Evolutionary conservation across 1,284 basidiomycete species (phyloP), one percentile per base, ranked within the genome.

Genomic region (Rhodotorula sp.): DNA sequence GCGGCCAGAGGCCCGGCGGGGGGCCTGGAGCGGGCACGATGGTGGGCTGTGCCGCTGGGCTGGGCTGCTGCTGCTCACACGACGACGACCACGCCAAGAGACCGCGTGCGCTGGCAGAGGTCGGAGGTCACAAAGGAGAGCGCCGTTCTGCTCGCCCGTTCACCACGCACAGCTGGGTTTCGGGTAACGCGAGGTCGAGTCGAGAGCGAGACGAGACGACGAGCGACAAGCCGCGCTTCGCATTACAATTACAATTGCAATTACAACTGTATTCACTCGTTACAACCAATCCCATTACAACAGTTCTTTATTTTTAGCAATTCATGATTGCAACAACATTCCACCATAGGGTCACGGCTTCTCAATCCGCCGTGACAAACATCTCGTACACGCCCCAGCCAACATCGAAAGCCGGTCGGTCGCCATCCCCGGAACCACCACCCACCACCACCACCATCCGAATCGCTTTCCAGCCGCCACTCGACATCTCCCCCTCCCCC

Each of bases 361-460:
- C n/a, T n/a, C n/a, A n/a, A n/a, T n/a, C n/a, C 22, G 48, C 64
- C 42, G 58, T 58, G 10, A 74, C 20, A 61, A 66, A 67, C 29
- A 77, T 54, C 67, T 77, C 74, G 56, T 74, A 75, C 15, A 75
- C 66, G 5, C 74, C 75, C 75, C 75, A 77, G 12, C 75, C 75
- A 22, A 65, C 54, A 3, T 54, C 48, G 30, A 61, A n/a, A 29
- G 33, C 45, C 48, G 49, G 54, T 29, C 56, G 62, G 22, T 59
- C 51, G 4, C 48, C 37, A 5, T 8, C 56, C 4, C 20, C 60
- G 7, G 6, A 26, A 14, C 17, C 29, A 14, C 10, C 22, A 33
- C 6, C 48, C 48, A 26, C 24, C 12, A 58, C 37, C 24, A 48
- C 60, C 64, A 42, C 70, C 70, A 75, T 22, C 75, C 75, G 46